phyloP scores from a whole-genome alignment of 2,329 filamentous ascomycete species.

The Verticillium longisporum region DNA sequence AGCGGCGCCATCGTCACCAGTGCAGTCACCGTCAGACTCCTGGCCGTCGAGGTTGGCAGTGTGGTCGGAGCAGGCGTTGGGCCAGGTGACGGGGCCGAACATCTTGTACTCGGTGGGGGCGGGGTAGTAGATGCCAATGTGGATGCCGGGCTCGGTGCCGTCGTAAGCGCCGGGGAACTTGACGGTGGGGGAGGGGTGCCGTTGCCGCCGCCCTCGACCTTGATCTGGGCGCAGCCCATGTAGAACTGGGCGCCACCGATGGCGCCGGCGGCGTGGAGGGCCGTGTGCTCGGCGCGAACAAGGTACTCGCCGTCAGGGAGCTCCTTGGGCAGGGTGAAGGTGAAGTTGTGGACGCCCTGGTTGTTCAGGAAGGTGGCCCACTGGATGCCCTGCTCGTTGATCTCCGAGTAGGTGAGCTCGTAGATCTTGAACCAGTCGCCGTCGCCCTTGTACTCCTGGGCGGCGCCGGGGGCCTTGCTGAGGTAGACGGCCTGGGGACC shows the following conservation, averaged over 20 bases:
- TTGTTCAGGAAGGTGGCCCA: conserved; percentile 22
- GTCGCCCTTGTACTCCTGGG: conserved; percentile 21
- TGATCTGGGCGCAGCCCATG: conserved; percentile 36
- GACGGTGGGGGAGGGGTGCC: too few relatives aligned
- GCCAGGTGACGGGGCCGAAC: conserved; percentile 26
- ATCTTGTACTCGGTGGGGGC: conserved; percentile 22
- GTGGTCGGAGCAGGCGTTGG: conserved; percentile 26
- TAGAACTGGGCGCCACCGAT: conserved; percentile 30
- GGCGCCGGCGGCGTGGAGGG: conserved; percentile 31
- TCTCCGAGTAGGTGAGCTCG: conserved; percentile 20
- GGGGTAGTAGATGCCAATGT: conserved; percentile 29
- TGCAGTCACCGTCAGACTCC: conserved; percentile 27
- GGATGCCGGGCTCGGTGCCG: conserved; percentile 20
- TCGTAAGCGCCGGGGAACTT: conserved; percentile 12
- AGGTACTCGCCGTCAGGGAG: conserved; percentile 35
- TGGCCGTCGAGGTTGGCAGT: conserved; percentile 26
- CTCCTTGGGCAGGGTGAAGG: conserved; percentile 19
- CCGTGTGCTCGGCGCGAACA: conserved; percentile 39
- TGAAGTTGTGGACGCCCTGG: background rate
- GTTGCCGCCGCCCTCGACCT: conserved; percentile 19
- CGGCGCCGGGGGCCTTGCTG: conserved; percentile 24
- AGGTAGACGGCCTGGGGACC: conserved; percentile 29
- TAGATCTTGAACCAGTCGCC: conserved; percentile 31
- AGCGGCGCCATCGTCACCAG: conserved; percentile 7
- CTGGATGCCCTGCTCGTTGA: conserved; percentile 20